Evolutionary conservation across 352 stramenopile species (phyloP).

Genomic region (Pythium guiyangense): DNA sequence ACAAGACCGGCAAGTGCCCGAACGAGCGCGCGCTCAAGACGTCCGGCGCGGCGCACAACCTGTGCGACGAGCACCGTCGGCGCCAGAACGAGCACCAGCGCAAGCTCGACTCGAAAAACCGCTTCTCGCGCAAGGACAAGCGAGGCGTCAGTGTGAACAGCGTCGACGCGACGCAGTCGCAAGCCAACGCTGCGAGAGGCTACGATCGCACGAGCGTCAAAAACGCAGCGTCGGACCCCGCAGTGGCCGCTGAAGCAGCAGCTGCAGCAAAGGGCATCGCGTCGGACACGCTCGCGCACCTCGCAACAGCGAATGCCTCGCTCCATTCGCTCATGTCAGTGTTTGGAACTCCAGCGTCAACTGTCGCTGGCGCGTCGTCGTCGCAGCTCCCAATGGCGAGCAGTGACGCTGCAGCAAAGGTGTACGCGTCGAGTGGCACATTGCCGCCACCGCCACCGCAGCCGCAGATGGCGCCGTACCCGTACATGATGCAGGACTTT

Average conservation of each 20-base stretch:
- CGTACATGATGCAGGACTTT: slow-evolving; percentile 66
- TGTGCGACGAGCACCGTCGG: slow-evolving; percentile 80
- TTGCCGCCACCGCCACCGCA: slow-evolving; percentile 56
- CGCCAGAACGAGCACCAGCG: slow-evolving; percentile 85
- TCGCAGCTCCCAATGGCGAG: background rate
- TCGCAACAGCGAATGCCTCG: background rate
- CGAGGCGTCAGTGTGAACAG: slow-evolving; percentile 7
- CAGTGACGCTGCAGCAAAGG: background rate
- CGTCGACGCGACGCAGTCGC: too few species aligned
- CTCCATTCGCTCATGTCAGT: too few species aligned
- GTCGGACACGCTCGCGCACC: slow-evolving; percentile 1
- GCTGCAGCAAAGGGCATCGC: background rate
- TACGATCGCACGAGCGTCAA: background rate
- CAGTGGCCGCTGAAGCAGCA: background rate
- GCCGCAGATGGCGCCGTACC: slow-evolving; percentile 39
- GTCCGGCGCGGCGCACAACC: slow-evolving; percentile 74
- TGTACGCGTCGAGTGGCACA: slow-evolving; percentile 41
- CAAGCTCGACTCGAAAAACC: slow-evolving; percentile 85
- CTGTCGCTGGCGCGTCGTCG: too few species aligned
- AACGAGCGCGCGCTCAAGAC: slow-evolving; percentile 87
- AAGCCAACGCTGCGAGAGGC: background rate
- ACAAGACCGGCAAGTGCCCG: slow-evolving; percentile 85
- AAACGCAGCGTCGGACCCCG: background rate
- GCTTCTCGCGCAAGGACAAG: slow-evolving; percentile 60
- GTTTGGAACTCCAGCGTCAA: background rate